Conservation (phyloP, 495 filamentous ascomycete genomes). For the Aspergillus heteromorphus region DNA sequence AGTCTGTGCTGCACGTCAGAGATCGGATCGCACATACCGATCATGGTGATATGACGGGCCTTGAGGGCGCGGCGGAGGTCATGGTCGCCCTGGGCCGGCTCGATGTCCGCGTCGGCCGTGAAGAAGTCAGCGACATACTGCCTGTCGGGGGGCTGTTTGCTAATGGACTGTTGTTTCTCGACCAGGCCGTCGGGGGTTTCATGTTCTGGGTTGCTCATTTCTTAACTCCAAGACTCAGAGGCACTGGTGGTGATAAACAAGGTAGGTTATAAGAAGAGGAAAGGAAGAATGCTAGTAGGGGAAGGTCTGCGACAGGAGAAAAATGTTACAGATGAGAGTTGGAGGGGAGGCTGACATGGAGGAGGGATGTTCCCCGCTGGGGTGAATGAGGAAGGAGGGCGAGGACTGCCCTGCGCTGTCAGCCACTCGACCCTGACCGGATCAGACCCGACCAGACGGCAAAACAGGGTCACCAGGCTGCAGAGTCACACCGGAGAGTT, state of each 20-base stretch:
- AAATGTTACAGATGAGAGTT: too few relatives aligned
- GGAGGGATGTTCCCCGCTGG: too few relatives aligned
- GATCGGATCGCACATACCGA: slow-evolving; percentile 32
- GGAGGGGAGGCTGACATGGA: too few relatives aligned
- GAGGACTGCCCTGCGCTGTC: too few relatives aligned
- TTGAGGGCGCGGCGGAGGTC: slow-evolving; percentile 65
- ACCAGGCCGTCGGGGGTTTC: not conserved
- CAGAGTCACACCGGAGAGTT: not conserved
- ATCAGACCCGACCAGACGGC: too few relatives aligned
- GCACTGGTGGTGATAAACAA: not conserved
- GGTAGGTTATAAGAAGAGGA: not conserved
- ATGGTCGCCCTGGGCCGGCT: slow-evolving; percentile 23
- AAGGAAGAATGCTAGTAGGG: not conserved
- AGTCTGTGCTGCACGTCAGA: not conserved
- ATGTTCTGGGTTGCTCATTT: not conserved
- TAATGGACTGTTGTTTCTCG: not conserved
- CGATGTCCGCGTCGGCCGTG: slow-evolving; percentile 20
- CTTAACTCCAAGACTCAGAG: not conserved
- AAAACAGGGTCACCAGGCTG: too few relatives aligned
- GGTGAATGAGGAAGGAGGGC: too few relatives aligned
- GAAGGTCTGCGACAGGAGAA: not conserved
- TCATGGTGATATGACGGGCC: slow-evolving; percentile 80
- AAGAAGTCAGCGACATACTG: not conserved
- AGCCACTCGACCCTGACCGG: too few relatives aligned
- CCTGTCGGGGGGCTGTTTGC: not conserved